Evolutionary conservation across 129 eudicot species (phyloP).

Genomic region (Kitagawia praeruptora): DNA sequence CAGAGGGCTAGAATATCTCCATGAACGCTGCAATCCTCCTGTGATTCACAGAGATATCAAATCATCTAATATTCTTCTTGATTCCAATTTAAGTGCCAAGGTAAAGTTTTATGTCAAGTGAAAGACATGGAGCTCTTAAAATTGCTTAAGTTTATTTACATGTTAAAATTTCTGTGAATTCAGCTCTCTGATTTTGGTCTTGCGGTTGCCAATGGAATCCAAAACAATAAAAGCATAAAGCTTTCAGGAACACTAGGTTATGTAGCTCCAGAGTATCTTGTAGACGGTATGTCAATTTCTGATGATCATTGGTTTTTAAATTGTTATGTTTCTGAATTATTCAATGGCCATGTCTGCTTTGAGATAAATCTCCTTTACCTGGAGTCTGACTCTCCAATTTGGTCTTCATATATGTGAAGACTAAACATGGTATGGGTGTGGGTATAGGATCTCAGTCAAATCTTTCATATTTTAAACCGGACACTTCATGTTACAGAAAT

Average conservation of each 20-base stretch:
- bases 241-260: slow-evolving; percentile 77
- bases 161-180: slow-evolving; percentile 12
- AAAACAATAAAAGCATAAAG: slow-evolving; percentile 50
- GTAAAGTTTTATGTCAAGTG: slow-evolving; percentile 26
- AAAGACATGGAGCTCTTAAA: background rate
- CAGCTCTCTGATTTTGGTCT: slow-evolving; percentile 93
- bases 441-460: background rate
- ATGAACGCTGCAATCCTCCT: slow-evolving; percentile 83
- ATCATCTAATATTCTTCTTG: slow-evolving; percentile 82
- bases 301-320: background rate
- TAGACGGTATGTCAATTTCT: slow-evolving; percentile 49
- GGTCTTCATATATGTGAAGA: background rate
- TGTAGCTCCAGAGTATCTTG: slow-evolving; percentile 83
- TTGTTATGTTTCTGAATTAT: background rate
- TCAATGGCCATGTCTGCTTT: background rate
- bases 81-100: slow-evolving; percentile 88
- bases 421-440: background rate
- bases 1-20: slow-evolving; percentile 92
- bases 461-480: background rate
- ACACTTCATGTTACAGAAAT: background rate
- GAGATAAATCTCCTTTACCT: background rate
- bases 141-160: slow-evolving; percentile 3
- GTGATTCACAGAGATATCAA: slow-evolving; percentile 88
- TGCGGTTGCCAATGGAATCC: slow-evolving; percentile 51
- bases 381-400: background rate